Evolutionary conservation across 331 rosid species (phyloP), one percentile per base, ranked within the genome.

Genomic region (Erythrophleum ivorense): DNA sequence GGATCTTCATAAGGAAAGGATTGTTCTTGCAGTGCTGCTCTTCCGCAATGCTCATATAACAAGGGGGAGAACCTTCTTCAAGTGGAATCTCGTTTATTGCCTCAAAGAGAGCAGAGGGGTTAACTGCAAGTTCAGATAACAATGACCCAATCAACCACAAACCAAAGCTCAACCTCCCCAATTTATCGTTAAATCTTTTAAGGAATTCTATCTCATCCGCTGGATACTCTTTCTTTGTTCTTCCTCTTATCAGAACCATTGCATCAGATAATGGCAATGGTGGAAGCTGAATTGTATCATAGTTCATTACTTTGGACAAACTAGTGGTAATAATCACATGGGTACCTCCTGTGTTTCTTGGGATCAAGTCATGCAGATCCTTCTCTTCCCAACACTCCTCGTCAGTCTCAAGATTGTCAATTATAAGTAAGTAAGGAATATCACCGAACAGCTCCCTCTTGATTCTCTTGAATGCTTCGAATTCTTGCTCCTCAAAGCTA

Each of bases 311-410:
- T 80, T 89, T 89, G 18, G 97, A 86, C 84, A 90, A 59, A 77
- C 89, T 82, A 9, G 91, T 83, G 6, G 98, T 92, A 78, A 94
- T 86, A 64, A 94, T 87, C 73, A 94, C 95, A 85, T 94, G 94
- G 38, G 97, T 89, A 49, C 92, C 94, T 52, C 95, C 97, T 1
- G 90, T 82, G 84, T 90, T 89, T 87, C 92, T 89, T 50, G 98
- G 95, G 79, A 92, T 89, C 87, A 92, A 89, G 83, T 94, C 94
- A 73, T 79, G 86, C 34, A 92, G 60, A 82, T 87, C 91, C 84
- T 91, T 91, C 84, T 94, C 97, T 82, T 92, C 97, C 97, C 92
- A 91, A 94, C 97, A 90, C 55, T 92, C 98, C 81, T 84, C 91
- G 82, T 90, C 94, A 15, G 87, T 88, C 88, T 92, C 97, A 65